Evolutionary conservation across 2,329 filamentous ascomycete genomes (phyloP), one percentile per base, ranked within the genome.

Genomic region (Ophiostoma sp.): DNA sequence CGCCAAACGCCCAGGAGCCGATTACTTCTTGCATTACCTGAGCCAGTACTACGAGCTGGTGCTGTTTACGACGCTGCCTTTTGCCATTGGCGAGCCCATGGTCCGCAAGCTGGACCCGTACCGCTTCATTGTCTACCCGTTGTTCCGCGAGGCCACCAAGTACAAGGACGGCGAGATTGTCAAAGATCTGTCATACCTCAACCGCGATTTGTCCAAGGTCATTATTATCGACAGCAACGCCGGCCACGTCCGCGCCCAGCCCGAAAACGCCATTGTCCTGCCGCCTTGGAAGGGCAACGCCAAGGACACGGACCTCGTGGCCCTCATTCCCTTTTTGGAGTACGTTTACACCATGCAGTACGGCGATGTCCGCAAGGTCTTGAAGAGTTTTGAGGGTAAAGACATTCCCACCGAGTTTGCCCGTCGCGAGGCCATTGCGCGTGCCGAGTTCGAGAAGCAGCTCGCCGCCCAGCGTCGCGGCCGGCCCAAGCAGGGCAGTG

Each of bases 151-250:
- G 83, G 96, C 95, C n/a, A 98, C 96, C 74, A 93, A 95, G 79
- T 99, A 97, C 82, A 92, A 98, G 83, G 92, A 97, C 76, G 96
- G 96, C 76, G 93, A 98, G 83, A 95, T 98, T 79, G 89, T 99
- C 83, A 99, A 99, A 93, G 96, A 99, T 80, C 90, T 99, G n/a
- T 94, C 94, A 2, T 98, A 97, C 83, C 90, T 99, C 68, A 99
- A 99, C 85, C 93, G 96, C 74, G 94, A 97, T 79, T 88, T 98
- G 45, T 96, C 93, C 77, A 98, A 98, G 84, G 94, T 97, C 68
- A 94, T 99, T 80, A 91, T 99, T 78, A 88, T 99, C 79, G 96
- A 99, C 81, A 97, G 94, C 66, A 91, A 97, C 76, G 84, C 91
- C 52, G 85, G 89, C 55, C 94, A 98, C 79, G 93, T 95, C 75